Evolutionary conservation across 2,329 filamentous ascomycete genomes (phyloP).

Genomic region (Ramichloridium luteum): DNA sequence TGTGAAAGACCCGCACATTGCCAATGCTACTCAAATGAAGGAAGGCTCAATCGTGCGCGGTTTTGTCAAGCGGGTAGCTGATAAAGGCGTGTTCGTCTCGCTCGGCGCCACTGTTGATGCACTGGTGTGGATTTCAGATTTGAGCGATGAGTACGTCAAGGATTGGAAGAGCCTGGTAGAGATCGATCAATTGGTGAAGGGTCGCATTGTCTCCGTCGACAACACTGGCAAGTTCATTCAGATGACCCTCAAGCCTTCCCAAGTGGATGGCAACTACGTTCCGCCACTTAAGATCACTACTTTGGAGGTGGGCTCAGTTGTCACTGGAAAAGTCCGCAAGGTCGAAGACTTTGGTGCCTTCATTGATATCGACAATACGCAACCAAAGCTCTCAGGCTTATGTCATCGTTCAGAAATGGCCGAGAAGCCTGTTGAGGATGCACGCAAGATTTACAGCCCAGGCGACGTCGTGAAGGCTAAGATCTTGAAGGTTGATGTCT

Average conservation of each 20-base stretch:
- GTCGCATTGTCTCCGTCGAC: constrained; percentile 66
- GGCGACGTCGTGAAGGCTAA: constrained; percentile 91
- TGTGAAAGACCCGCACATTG: constrained; percentile 71
- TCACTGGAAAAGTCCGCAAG: constrained; percentile 85
- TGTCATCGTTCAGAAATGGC: constrained; percentile 91
- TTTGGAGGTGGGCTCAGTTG: constrained; percentile 62
- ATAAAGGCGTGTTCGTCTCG: constrained; percentile 78
- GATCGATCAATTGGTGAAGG: constrained; percentile 80
- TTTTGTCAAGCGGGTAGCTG: constrained; percentile 80
- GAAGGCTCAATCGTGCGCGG: constrained; percentile 73
- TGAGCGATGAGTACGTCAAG: constrained; percentile 85
- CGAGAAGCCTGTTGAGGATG: constrained; percentile 67
- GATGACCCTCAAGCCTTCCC: constrained; percentile 76
- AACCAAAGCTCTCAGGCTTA: constrained; percentile 73
- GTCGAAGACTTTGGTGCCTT: constrained; percentile 94
- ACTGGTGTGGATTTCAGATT: constrained; percentile 72
- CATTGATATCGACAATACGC: constrained; percentile 72
- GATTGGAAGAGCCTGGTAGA: constrained; percentile 90
- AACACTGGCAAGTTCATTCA: constrained; percentile 58
- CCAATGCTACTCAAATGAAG: constrained; percentile 55
- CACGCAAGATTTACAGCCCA: constrained; percentile 77
- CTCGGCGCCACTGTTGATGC: constrained; percentile 72
- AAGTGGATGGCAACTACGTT: constrained; percentile 66
- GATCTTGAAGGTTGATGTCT: constrained; percentile 62
- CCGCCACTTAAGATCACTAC: constrained; percentile 64